Percentiles rank a stretch among this genome's conserved stretches.
phyloP scores from a whole-genome alignment of 352 stramenopile species.

The Discostella stelligera region DNA sequence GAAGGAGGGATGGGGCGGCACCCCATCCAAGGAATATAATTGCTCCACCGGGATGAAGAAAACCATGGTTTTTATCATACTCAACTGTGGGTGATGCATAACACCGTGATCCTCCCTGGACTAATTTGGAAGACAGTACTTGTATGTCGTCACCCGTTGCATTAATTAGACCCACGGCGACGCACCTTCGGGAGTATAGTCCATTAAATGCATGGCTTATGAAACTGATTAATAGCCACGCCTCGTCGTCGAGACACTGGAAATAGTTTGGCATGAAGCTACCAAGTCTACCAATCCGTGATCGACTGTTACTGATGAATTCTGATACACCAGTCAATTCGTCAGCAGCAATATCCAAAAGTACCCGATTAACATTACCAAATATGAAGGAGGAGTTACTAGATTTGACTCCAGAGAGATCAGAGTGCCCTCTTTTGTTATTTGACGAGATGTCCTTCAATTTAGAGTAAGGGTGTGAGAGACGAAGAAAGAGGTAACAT shows the following conservation, averaged over 20 bases:
- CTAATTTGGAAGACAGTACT: constrained; percentile 70
- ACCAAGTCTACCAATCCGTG: constrained; percentile 55
- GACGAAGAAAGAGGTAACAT: background rate
- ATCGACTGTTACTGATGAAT: constrained; percentile 70
- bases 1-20: constrained; percentile 62
- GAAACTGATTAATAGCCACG: constrained; percentile 69
- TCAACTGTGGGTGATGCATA: constrained; percentile 70
- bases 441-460: constrained; percentile 11
- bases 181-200: constrained; percentile 66
- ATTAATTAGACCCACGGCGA: constrained; percentile 76
- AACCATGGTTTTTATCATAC: constrained; percentile 65
- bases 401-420: constrained; percentile 69
- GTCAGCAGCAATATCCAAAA: constrained; percentile 18
- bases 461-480: background rate
- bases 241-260: constrained; percentile 66
- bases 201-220: constrained; percentile 73
- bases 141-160: constrained; percentile 70
- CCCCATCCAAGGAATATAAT: constrained; percentile 79
- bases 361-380: constrained; percentile 61
- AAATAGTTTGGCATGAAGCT: constrained; percentile 70
- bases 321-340: constrained; percentile 64
- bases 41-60: constrained; percentile 65
- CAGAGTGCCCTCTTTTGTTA: constrained; percentile 13
- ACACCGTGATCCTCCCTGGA: constrained; percentile 72
- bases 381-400: constrained; percentile 65